Percentiles rank a stretch among this genome's conserved stretches.
These are phyloP conservation scores for Tympanopsis confertula DNA, from an alignment of 2,329 filamentous ascomycete species.

Conservation along the genomic window DNA sequence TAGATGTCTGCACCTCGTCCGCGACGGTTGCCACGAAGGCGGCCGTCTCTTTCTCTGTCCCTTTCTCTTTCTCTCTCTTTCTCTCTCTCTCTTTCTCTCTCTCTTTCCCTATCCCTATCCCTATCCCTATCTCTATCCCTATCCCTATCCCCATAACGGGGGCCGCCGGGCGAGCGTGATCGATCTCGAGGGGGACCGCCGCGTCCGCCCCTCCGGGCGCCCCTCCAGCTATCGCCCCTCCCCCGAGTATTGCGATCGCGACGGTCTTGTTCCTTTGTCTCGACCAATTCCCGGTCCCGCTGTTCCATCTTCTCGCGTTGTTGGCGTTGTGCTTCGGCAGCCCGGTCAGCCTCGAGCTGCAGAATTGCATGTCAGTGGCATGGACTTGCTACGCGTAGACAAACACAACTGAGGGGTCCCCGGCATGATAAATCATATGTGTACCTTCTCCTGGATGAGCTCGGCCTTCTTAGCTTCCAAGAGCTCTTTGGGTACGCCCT, in stretches of 20 bases:
- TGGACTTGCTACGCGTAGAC: background rate
- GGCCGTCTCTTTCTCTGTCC: too few relatives aligned
- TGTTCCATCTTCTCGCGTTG: slow-evolving; percentile 61
- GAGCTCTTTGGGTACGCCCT: slow-evolving; percentile 87
- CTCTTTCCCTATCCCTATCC: too few relatives aligned
- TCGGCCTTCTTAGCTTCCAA: slow-evolving; percentile 94
- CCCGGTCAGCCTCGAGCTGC: slow-evolving; percentile 72
- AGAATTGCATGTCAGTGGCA: background rate
- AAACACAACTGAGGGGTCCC: slow-evolving; percentile 1
- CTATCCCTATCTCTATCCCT: too few relatives aligned
- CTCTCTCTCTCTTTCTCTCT: too few relatives aligned
- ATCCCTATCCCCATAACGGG: too few relatives aligned
- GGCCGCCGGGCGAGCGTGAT: too few relatives aligned
- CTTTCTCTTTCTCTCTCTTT: too few relatives aligned
- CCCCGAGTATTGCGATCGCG: slow-evolving; percentile 37
- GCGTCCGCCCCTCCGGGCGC: slow-evolving; percentile 41
- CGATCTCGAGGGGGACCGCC: slow-evolving; percentile 37
- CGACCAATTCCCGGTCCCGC: slow-evolving; percentile 60
- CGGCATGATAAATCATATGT: slow-evolving; percentile 3
- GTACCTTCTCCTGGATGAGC: slow-evolving; percentile 85
- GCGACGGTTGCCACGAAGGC: too few relatives aligned
- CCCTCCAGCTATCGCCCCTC: slow-evolving; percentile 22
- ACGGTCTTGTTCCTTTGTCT: slow-evolving; percentile 54
- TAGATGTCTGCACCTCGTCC: too few relatives aligned
- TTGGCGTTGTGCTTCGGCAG: slow-evolving; percentile 61